phyloP scores from a whole-genome alignment of 768 basidiomycete species.

The Lentinula aciculospora region DNA sequence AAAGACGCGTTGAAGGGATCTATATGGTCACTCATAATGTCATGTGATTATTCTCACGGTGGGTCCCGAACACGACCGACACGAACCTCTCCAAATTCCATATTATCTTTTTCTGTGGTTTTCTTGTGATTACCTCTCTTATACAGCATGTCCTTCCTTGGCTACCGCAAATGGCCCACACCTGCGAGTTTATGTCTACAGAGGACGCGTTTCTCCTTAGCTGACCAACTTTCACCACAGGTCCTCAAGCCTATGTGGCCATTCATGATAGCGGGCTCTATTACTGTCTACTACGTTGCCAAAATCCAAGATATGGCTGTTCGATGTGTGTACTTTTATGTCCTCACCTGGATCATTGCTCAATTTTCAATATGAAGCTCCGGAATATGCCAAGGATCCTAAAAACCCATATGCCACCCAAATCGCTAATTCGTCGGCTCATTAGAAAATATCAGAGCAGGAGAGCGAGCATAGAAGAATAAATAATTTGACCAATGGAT shows the following conservation, averaged over 20 bases:
- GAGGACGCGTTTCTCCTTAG: conserved; percentile 10
- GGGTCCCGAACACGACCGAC: not conserved
- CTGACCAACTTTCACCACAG: conserved; percentile 33
- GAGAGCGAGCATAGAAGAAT: not conserved
- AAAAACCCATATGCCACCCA: conserved; percentile 80
- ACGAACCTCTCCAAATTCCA: not conserved
- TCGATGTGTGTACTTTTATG: conserved; percentile 49
- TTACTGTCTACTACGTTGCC: conserved; percentile 64
- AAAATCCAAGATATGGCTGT: conserved; percentile 66
- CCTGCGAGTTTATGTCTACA: conserved; percentile 45
- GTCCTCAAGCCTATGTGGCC: conserved; percentile 74
- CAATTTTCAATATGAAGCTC: conserved; percentile 35
- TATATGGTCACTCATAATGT: not conserved
- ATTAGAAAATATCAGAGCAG: conserved; percentile 12
- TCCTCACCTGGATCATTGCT: not conserved
- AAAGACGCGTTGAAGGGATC: too few species aligned
- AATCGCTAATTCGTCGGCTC: conserved; percentile 53
- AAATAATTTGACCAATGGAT: not conserved
- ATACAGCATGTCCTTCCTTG: conserved; percentile 62
- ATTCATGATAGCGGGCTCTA: conserved; percentile 59
- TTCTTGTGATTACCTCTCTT: not conserved
- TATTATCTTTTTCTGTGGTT: too few species aligned
- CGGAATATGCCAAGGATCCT: conserved; percentile 66
- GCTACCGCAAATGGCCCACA: conserved; percentile 77
- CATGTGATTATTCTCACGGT: conserved; percentile 4